Evolutionary conservation across 768 basidiomycete genomes (phyloP).

Genomic region (Paxillus involutus): DNA sequence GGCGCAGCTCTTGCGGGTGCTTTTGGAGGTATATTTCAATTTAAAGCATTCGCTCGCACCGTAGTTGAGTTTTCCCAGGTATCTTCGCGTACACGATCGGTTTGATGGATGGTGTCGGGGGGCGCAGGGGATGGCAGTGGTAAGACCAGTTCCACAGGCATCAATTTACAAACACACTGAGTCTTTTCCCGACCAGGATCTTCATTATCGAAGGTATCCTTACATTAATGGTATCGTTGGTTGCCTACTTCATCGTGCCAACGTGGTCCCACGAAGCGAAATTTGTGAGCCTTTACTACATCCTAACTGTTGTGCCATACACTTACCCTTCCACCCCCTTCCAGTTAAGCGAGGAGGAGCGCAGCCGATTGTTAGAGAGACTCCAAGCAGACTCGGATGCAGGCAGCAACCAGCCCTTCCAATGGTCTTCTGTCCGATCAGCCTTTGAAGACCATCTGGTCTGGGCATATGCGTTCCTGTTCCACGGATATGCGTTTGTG

Average conservation of each 20-base stretch:
- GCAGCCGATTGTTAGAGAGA: too few relatives aligned
- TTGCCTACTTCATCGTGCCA: constrained; percentile 55
- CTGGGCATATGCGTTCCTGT: too few relatives aligned
- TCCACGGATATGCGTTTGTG: too few relatives aligned
- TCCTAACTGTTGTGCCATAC: too few relatives aligned
- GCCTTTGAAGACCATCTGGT: too few relatives aligned
- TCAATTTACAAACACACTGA: neutral
- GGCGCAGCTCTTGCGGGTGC: constrained; percentile 61
- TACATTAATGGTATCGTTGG: constrained; percentile 46
- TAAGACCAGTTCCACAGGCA: constrained; percentile 9
- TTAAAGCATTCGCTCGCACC: neutral
- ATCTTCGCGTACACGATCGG: constrained; percentile 59
- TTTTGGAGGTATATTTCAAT: constrained; percentile 48
- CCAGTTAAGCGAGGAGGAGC: too few relatives aligned
- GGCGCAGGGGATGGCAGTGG: constrained; percentile 62
- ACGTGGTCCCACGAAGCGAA: constrained; percentile 64
- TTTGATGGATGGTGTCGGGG: constrained; percentile 62
- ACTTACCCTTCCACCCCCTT: too few relatives aligned
- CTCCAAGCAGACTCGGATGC: too few relatives aligned
- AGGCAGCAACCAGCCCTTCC: too few relatives aligned
- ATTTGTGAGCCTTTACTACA: too few relatives aligned
- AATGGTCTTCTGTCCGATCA: too few relatives aligned
- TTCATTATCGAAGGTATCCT: constrained; percentile 55
- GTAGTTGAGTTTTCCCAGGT: constrained; percentile 31
- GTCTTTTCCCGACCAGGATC: constrained; percentile 40